Base-by-base conservation (phyloP, 2,329 filamentous ascomycete species). In the Venturia oleaginea region DNA sequence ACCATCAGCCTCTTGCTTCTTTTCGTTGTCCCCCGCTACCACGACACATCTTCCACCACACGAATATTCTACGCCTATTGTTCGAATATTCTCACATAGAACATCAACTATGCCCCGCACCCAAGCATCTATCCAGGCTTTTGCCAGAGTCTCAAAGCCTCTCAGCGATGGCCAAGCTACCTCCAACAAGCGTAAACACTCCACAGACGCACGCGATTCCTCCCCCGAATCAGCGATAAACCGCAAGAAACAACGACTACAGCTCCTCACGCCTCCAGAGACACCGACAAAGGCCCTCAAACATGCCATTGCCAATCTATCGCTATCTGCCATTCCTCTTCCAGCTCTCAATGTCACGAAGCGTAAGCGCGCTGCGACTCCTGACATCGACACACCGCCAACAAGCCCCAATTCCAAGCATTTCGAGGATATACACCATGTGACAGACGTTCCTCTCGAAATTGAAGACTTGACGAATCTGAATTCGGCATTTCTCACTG, bases 401-500 rank as follows among this genome's bases (percentile, higher is more conserved):
- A 66, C 62, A 7, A 66, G 40, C 43, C 48, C 63, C 13, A 19
- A 32, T 24, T 27, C 34, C 22, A 27, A 40, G 15, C 32, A 55
- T 10, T 43, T 27, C 43, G 37, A 38, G 7, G 32, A 42, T 30
- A 27, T n/a, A 24, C 42, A 24, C 13, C 54, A 42, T 22, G 54
- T 67, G 51, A 48, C 67, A 1, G 65, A 69, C 17, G 71, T 80
- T 60, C 79, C 79, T 4, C 66, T 68, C 43, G 76, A 77, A 66
- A 71, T 81, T 10, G 71, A 76, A 64, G 76, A 78, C 61, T 73
- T 80, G 51, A 73, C 76, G 60, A 69, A 71, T n/a, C 73, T 82
- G 8, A 77, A 81, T 68, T 73, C 74, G 10, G 77, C 79, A 42
- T 80, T 82, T 67, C 75, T 82, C 22, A 77, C 76, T 19, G 77